Conservation (phyloP, 1,284 basidiomycete species). For the Coniophora puteana region DNA sequence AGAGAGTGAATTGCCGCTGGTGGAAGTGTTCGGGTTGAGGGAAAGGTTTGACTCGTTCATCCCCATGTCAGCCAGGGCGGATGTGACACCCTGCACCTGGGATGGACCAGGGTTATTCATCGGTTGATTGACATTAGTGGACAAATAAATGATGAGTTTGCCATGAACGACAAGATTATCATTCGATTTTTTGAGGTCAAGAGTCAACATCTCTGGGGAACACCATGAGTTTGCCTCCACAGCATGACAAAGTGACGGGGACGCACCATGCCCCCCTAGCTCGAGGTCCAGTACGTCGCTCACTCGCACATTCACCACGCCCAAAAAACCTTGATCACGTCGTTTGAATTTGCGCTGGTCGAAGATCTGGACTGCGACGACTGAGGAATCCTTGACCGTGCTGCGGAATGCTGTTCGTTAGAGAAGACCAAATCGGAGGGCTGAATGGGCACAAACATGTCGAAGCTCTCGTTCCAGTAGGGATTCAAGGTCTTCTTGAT, state of each 20-base stretch:
- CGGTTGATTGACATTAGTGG: conserved; percentile 76
- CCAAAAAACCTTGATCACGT: conserved; percentile 92
- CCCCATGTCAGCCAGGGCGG: conserved; percentile 55
- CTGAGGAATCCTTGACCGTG: conserved; percentile 86
- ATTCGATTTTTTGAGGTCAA: conserved; percentile 88
- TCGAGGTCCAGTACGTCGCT: conserved; percentile 89
- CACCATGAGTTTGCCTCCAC: conserved; percentile 2
- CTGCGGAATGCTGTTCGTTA: conserved; percentile 34
- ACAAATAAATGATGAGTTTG: conserved; percentile 87
- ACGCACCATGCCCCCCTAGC: conserved; percentile 83
- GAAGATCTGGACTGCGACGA: conserved; percentile 93
- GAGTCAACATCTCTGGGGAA: conserved; percentile 77
- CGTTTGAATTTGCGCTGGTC: conserved; percentile 97
- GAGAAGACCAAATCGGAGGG: conserved; percentile 1
- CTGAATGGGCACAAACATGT: conserved; percentile 52
- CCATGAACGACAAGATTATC: conserved; percentile 88
- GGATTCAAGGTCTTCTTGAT: conserved; percentile 90
- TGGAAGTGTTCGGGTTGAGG: conserved; percentile 44
- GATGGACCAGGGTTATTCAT: conserved; percentile 74
- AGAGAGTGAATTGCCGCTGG: conserved; percentile 38
- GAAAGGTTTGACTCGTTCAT: conserved; percentile 51
- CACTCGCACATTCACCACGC: conserved; percentile 90
- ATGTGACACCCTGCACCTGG: conserved; percentile 50
- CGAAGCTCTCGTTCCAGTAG: conserved; percentile 94
- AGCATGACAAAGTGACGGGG: conserved; percentile 6